Conservation (phyloP, 1,139 yeast genomes). For the Blastobotrys proliferans region DNA sequence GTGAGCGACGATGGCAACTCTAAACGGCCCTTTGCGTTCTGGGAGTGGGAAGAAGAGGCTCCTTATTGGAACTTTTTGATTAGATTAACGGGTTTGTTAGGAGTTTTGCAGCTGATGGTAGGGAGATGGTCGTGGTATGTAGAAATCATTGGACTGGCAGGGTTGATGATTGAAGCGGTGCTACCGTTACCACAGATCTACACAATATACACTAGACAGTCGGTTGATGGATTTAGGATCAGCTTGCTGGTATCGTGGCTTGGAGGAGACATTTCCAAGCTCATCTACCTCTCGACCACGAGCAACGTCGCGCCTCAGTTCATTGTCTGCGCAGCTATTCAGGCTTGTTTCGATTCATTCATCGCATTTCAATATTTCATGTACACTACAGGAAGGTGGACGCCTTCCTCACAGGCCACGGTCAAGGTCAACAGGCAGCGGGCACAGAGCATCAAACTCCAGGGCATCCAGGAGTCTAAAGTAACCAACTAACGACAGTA, state of each 20-base stretch:
- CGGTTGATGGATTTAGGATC: constrained; percentile 74
- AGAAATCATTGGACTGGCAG: constrained; percentile 62
- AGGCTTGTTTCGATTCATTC: constrained; percentile 69
- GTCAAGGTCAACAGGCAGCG: constrained; percentile 24
- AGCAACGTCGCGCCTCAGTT: constrained; percentile 61
- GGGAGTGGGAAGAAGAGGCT: constrained; percentile 76
- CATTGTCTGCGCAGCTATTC: constrained; percentile 74
- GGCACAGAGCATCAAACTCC: constrained; percentile 24
- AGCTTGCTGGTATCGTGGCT: constrained; percentile 79
- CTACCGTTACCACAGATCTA: constrained; percentile 86
- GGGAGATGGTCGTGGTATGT: constrained; percentile 44
- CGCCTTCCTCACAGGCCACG: constrained; percentile 15
- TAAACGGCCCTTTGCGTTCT: constrained; percentile 52
- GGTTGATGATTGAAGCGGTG: constrained; percentile 74
- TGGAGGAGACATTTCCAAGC: constrained; percentile 79
- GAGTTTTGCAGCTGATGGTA: constrained; percentile 45
- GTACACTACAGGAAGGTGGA: constrained; percentile 28
- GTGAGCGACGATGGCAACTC: neutral
- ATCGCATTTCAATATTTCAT: constrained; percentile 64
- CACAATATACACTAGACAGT: constrained; percentile 59
- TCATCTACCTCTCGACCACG: constrained; percentile 56
- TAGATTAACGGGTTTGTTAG: constrained; percentile 43
- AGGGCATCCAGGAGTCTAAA: constrained; percentile 3
- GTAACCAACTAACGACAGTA: too few species aligned
- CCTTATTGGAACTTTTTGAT: constrained; percentile 65